Conservation (phyloP, 768 basidiomycete species). For the Naganishia kalamii region DNA sequence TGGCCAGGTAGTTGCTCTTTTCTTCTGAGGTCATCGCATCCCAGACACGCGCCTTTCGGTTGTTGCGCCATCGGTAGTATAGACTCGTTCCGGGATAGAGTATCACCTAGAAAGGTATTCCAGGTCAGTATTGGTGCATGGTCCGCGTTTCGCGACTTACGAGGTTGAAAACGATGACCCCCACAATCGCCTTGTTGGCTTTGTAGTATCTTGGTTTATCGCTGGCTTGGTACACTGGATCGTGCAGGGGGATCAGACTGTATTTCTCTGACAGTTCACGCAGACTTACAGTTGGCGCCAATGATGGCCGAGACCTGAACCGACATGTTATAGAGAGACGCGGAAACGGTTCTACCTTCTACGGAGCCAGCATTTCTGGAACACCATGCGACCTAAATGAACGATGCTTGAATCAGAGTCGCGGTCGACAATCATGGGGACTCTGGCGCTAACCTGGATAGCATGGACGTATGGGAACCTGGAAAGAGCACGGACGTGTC, state of each 20-base stretch:
- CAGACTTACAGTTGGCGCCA: constrained; percentile 31
- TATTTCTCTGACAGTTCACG: no score
- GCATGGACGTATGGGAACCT: constrained; percentile 33
- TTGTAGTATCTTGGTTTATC: constrained; percentile 33
- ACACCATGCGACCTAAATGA: constrained; percentile 38
- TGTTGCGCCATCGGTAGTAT: constrained; percentile 41
- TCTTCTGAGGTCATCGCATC: constrained; percentile 36
- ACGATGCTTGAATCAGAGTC: background rate
- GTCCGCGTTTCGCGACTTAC: no score
- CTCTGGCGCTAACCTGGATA: constrained; percentile 28
- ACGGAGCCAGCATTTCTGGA: constrained; percentile 42
- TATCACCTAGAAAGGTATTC: constrained; percentile 14
- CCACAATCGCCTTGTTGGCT: constrained; percentile 43
- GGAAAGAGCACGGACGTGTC: background rate
- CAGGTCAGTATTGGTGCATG: background rate
- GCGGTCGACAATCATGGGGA: background rate
- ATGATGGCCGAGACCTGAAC: constrained; percentile 43
- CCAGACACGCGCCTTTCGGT: constrained; percentile 37
- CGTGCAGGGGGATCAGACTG: no score
- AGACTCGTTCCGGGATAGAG: constrained; percentile 38
- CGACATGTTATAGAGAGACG: constrained; percentile 44
- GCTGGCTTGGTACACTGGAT: constrained; percentile 18
- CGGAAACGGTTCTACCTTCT: constrained; percentile 43
- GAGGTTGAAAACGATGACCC: constrained; percentile 42
- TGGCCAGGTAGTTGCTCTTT: constrained; percentile 38